These are phyloP conservation scores for Pyricularia pennisetigena DNA, from an alignment of 2,329 filamentous ascomycete species.

Conservation along the genomic window DNA sequence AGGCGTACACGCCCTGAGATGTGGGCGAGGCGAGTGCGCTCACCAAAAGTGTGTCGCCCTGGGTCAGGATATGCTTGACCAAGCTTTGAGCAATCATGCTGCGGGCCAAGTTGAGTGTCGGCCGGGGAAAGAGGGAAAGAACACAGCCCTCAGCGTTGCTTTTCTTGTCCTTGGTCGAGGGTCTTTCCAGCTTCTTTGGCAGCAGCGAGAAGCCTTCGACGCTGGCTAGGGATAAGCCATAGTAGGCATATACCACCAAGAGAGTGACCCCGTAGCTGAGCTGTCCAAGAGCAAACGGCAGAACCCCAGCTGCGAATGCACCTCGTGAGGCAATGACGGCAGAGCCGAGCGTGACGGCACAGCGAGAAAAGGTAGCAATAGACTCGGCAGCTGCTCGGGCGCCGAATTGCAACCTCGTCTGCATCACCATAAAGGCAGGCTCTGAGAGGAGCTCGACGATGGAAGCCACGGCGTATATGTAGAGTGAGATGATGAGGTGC, in stretches of 20 bases:
- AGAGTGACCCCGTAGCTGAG: conserved; percentile 63
- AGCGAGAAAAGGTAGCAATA: conserved; percentile 69
- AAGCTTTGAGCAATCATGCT: conserved; percentile 81
- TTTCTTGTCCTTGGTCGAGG: conserved; percentile 7
- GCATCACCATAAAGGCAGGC: conserved; percentile 80
- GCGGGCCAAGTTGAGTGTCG: conserved; percentile 62
- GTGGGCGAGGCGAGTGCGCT: conserved; percentile 64
- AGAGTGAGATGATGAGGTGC: conserved; percentile 46
- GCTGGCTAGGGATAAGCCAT: conserved; percentile 46
- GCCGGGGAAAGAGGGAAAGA: conserved; percentile 53
- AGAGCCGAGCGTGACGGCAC: conserved; percentile 60
- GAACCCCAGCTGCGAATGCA: conserved; percentile 53
- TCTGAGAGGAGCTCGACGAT: conserved; percentile 73
- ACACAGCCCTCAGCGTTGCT: conserved; percentile 29
- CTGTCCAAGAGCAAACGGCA: conserved; percentile 87
- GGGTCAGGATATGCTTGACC: conserved; percentile 87
- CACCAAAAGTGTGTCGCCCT: conserved; percentile 87
- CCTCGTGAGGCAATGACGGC: conserved; percentile 42
- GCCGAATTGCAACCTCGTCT: conserved; percentile 70
- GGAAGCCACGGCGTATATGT: conserved; percentile 46
- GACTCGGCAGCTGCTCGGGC: conserved; percentile 77
- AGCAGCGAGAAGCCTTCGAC: conserved; percentile 60
- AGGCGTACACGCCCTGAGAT: conserved; percentile 83
- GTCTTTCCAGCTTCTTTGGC: conserved; percentile 25
- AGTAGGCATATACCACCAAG: conserved; percentile 58